Conservation (phyloP, 148 eudicot genomes). For the Rheum nobile region DNA sequence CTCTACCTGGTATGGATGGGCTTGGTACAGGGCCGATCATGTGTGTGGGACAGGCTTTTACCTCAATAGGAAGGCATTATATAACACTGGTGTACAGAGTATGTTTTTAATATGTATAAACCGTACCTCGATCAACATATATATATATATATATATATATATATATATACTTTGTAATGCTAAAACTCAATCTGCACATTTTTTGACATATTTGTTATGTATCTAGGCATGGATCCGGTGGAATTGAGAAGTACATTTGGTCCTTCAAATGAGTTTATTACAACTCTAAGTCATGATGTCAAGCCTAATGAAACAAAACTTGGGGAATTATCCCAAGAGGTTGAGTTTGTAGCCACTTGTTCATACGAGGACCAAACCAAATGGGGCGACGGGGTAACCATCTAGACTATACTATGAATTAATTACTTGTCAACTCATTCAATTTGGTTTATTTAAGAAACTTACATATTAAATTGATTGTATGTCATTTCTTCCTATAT, state of each 20-base stretch:
- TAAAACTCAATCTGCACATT: not conserved
- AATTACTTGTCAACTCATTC: slow-evolving; percentile 14
- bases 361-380: not conserved
- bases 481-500: not conserved
- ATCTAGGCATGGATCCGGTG: not conserved
- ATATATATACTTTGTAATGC: not conserved
- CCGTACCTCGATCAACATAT: not conserved
- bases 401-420: not conserved
- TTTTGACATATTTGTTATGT: not conserved
- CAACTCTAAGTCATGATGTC: not conserved
- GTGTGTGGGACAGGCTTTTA: slow-evolving; percentile 47
- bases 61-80: slow-evolving; percentile 55
- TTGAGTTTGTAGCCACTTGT: not conserved
- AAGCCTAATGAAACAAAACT: not conserved
- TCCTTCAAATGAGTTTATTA: slow-evolving; percentile 1
- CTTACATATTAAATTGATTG: not conserved
- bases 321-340: not conserved
- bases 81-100: slow-evolving; percentile 15
- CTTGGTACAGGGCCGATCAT: slow-evolving; percentile 32
- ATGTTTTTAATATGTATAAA: not conserved
- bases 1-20: slow-evolving; percentile 48
- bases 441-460: slow-evolving; percentile 12
- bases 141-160: no score
- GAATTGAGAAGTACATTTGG: not conserved
- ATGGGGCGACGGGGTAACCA: slow-evolving; percentile 8